phyloP scores from a whole-genome alignment of 2,329 filamentous ascomycete genomes.

The Talaromyces funiculosus region DNA sequence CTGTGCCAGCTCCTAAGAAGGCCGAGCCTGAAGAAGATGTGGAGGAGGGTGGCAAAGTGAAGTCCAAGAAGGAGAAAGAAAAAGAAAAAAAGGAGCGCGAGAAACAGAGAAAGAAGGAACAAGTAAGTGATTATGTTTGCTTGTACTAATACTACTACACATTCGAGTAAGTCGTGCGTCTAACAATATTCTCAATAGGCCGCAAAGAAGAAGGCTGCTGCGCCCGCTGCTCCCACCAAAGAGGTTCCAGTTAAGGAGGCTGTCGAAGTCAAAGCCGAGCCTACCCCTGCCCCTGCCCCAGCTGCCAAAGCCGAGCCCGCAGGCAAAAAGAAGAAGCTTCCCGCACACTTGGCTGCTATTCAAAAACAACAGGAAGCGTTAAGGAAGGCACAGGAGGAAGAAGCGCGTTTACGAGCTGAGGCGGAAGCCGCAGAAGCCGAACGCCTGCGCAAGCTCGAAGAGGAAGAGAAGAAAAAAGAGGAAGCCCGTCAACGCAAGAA shows the following conservation, averaged over 20 bases:
- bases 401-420: conserved; percentile 36
- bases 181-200: conserved; percentile 47
- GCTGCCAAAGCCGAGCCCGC: conserved; percentile 53
- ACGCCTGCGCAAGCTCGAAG: conserved; percentile 31
- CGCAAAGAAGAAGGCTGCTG: conserved; percentile 71
- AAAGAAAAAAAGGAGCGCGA: conserved; percentile 96
- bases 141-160: neutral
- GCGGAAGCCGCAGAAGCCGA: conserved; percentile 36
- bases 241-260: conserved; percentile 49
- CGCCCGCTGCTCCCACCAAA: conserved; percentile 43
- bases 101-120: conserved; percentile 97
- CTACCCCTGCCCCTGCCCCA: conserved; percentile 65
- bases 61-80: conserved; percentile 98
- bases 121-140: conserved; percentile 53
- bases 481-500: conserved; percentile 44
- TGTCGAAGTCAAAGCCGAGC: conserved; percentile 70
- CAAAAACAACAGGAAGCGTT: conserved; percentile 47
- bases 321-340: conserved; percentile 86
- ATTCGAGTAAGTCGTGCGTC: neutral
- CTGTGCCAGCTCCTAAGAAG: conserved; percentile 37
- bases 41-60: conserved; percentile 60
- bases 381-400: conserved; percentile 42
- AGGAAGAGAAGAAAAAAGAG: conserved; percentile 44
- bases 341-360: conserved; percentile 47
- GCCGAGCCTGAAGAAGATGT: conserved; percentile 41